Conservation (phyloP, 164 flowering plant species). For the Akebia trifoliata region DNA sequence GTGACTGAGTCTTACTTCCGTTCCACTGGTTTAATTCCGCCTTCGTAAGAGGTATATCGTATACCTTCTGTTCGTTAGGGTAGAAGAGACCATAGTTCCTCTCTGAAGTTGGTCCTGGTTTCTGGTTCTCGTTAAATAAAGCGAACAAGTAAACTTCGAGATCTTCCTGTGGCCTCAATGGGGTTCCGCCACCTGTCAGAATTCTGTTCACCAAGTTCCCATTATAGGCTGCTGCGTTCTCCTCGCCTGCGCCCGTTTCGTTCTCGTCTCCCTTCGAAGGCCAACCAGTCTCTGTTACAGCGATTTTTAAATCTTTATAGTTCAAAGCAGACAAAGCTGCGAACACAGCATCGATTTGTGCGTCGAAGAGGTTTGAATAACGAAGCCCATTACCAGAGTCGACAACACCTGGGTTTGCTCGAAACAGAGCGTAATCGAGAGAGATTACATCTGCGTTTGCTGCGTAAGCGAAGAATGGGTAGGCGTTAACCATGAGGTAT, state of each 20-base stretch:
- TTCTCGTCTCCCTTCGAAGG: slow-evolving; percentile 73
- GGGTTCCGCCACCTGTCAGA: slow-evolving; percentile 63
- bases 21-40: slow-evolving; percentile 22
- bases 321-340: slow-evolving; percentile 62
- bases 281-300: slow-evolving; percentile 91
- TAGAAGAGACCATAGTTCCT: slow-evolving; percentile 86
- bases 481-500: slow-evolving; percentile 69
- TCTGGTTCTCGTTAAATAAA: slow-evolving; percentile 77
- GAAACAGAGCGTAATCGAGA: slow-evolving; percentile 74
- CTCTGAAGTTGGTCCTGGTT: slow-evolving; percentile 83
- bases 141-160: slow-evolving; percentile 74
- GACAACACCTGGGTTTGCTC: slow-evolving; percentile 48
- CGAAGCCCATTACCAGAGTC: slow-evolving; percentile 68
- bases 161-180: slow-evolving; percentile 46
- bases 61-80: slow-evolving; percentile 67
- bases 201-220: slow-evolving; percentile 59
- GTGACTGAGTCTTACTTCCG: slow-evolving; percentile 27
- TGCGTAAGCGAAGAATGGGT: slow-evolving; percentile 87
- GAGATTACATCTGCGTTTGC: slow-evolving; percentile 59
- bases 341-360: slow-evolving; percentile 84
- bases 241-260: slow-evolving; percentile 57
- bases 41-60: slow-evolving; percentile 44
- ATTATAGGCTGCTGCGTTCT: slow-evolving; percentile 80
- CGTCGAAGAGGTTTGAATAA: slow-evolving; percentile 65
- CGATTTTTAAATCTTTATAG: slow-evolving; percentile 42